Evolutionary conservation across 2,329 filamentous ascomycete genomes (phyloP), one percentile per base, ranked within the genome.

Genomic region (Cercospora sojina): DNA sequence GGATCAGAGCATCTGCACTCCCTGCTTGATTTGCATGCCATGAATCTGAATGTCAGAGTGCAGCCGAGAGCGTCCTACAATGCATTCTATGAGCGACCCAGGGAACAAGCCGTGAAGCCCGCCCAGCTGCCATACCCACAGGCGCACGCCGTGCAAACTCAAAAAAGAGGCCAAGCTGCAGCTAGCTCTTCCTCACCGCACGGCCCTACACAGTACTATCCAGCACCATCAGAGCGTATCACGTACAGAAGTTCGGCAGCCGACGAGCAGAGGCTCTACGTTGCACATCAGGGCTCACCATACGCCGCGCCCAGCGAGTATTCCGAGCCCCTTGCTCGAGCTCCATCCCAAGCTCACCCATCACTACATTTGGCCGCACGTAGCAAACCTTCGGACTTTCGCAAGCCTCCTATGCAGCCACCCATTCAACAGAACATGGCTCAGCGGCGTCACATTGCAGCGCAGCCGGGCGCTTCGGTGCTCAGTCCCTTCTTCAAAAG

Each of bases 401-500:
- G 20, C 10, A 23, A 51, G 23, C 47, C 23, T 27, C 12, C 20
- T 23, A 51, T 51, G 18, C 47, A 51, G 23, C 47, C 47, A 16
- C 2, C 20, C 47, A 51, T 51, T 25, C 20, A 25, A 16, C 47
- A 23, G 13, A 23, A 51, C 13, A 16, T 51, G 47, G 47, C 47
- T 13, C 47, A 25, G 20, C 47, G 20, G 41, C 32, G 20, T 27
- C 38, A 12, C 38, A n/a, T 31, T 25, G 27, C 49, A 13, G 64
- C 66, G 25, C 67, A 58, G 35, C 65, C 64, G 0, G 31, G 38
- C 1, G 59, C 76, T 47, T 73, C 73, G 7, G 76, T 80, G 62
- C 73, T 77, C 72, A 81, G 79, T 76, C 78, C 79, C 9, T 80
- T 80, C 68, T 80, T 81, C 68, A 71, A 61, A 23, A 60, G 59